Evolutionary conservation across 2,329 filamentous ascomycete genomes (phyloP), one percentile per base, ranked within the genome.

Genomic region (Talaromyces sp.): DNA sequence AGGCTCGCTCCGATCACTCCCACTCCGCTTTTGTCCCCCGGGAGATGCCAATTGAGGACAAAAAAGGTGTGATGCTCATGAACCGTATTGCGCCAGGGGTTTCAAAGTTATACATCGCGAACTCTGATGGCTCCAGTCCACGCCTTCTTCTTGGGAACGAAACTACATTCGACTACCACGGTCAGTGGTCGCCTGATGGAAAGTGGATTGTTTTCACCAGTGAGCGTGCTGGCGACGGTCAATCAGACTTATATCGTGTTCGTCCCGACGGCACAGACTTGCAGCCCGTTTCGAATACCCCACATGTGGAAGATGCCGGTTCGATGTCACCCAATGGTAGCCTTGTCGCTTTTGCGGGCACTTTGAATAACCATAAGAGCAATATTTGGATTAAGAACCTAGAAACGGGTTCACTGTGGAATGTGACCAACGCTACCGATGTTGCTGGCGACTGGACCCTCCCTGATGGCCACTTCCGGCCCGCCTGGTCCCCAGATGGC

Each of bases 11-110:
- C 20, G 39, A 41, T 24, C 19, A 41, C 20, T 24, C 39, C 2
- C 14, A n/a, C 2, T 27, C 19, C 17, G 22, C 4, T 4, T 41
- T 27, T n/a, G 20, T 41, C 19, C 39, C 39, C 39, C 39, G 39
- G 7, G 39, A 10, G 8, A 41, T 41, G 39, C 39, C 39, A 24
- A 19, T 41, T 16, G 20, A 27, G 8, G 39, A 24, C 16, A 30
- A 45, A 24, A 50, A 50, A 22, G 48, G 48, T 16, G 33, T 50
- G 2, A 44, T 50, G 22, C 36, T 44, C 14, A 50, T 50, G 48
- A 50, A 50, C 11, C 48, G 48, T 10, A 50, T 50, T 45, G 48
- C 48, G 3, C 48, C 48, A 3, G 40, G 40, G 7, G 11, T 27
- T 30, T 50, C 48, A 8, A 19, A 45, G 32, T 16, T 50, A 14